A percentile compares a stretch with the other conserved stretches of the same genome.
phyloP scores from a whole-genome alignment of 345 rosid species.

The Gossypium raimondii region DNA sequence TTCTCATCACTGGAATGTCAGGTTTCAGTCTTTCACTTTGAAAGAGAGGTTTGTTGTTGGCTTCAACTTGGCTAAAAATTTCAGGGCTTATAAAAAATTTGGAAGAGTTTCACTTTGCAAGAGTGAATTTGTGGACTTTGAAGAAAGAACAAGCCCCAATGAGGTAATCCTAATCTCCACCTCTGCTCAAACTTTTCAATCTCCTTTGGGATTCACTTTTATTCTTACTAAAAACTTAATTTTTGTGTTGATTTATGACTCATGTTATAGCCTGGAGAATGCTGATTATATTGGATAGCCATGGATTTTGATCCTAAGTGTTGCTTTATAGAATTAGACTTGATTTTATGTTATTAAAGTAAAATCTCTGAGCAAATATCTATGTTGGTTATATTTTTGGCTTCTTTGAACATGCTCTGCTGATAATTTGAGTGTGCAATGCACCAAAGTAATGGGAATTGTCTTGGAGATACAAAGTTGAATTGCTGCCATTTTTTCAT shows the following conservation, averaged over 20 bases:
- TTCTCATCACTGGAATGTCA: conserved; percentile 18
- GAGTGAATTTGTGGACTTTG: conserved; percentile 38
- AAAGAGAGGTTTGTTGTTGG: conserved; percentile 21
- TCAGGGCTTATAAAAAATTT: conserved; percentile 17
- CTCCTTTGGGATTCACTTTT: not conserved
- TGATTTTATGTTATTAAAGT: not conserved
- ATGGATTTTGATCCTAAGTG: not conserved
- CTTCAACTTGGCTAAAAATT: conserved; percentile 17
- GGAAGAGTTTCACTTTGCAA: conserved; percentile 32
- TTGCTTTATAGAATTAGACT: not conserved
- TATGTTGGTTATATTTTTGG: not conserved
- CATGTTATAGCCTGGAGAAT: not conserved
- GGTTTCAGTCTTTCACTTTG: conserved; percentile 28
- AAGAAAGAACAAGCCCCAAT: conserved; percentile 71
- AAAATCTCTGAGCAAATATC: not conserved
- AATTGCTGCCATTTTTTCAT: not conserved
- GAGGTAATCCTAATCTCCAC: conserved; percentile 41
- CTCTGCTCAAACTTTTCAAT: not conserved
- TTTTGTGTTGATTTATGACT: not conserved
- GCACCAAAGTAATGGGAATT: not conserved
- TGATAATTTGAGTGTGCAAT: not conserved
- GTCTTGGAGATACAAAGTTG: not conserved
- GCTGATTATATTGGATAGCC: not conserved
- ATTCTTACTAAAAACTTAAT: not conserved
- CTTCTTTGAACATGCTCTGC: not conserved